Conservation (phyloP, 2,329 filamentous ascomycete genomes). For the Hypoxylon rubiginosum region DNA sequence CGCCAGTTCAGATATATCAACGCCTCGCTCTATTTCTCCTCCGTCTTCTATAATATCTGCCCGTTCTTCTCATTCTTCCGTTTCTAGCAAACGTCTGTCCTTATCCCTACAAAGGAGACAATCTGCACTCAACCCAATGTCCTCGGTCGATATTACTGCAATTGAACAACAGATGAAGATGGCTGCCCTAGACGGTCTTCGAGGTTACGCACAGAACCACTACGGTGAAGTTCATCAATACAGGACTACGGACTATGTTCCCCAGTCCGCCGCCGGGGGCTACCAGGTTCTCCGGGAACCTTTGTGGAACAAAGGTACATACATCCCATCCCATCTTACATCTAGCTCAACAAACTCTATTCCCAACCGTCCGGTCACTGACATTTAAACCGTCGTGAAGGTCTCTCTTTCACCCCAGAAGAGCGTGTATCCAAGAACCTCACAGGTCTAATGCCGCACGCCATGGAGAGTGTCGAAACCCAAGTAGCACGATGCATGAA, state of each 20-base stretch:
- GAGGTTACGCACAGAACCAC: slow-evolving; percentile 70
- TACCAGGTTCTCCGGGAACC: slow-evolving; percentile 74
- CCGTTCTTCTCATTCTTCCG: slow-evolving; percentile 64
- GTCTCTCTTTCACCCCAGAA: slow-evolving; percentile 74
- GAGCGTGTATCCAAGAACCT: slow-evolving; percentile 75
- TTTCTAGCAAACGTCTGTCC: slow-evolving; percentile 66
- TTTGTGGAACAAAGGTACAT: slow-evolving; percentile 77
- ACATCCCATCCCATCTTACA: slow-evolving; percentile 23
- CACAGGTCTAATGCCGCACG: slow-evolving; percentile 74
- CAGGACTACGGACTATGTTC: slow-evolving; percentile 66
- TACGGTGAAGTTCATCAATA: slow-evolving; percentile 69
- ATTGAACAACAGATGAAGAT: slow-evolving; percentile 73
- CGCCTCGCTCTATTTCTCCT: slow-evolving; percentile 67
- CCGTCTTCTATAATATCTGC: slow-evolving; percentile 62
- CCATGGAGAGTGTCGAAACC: slow-evolving; percentile 70
- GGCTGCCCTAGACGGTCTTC: slow-evolving; percentile 70
- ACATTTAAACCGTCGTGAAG: slow-evolving; percentile 58
- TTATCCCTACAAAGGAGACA: slow-evolving; percentile 64
- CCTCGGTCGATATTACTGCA: slow-evolving; percentile 67
- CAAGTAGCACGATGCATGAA: slow-evolving; percentile 77
- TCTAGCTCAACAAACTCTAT: slow-evolving; percentile 23
- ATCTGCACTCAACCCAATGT: slow-evolving; percentile 68
- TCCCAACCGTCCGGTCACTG: slow-evolving; percentile 21
- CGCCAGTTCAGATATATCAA: slow-evolving; percentile 65
- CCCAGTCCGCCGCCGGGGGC: slow-evolving; percentile 66